A percentile compares a stretch with the other conserved stretches of the same genome.
phyloP scores from a whole-genome alignment of 2,329 filamentous ascomycete species.

The Hypoxylon sp. region DNA sequence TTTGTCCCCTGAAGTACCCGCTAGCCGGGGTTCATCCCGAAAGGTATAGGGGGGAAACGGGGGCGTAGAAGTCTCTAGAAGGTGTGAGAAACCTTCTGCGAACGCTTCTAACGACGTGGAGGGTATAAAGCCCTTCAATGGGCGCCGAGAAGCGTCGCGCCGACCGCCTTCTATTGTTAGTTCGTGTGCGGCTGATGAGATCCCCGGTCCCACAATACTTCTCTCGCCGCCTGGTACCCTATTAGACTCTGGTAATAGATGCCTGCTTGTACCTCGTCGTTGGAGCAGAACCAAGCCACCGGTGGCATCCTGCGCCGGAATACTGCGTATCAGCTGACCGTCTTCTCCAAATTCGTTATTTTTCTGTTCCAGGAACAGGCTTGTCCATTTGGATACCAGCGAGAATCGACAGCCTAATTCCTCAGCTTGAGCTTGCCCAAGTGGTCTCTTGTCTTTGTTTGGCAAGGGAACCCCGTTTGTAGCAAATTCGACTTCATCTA shows the following conservation, averaged over 20 bases:
- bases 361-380: slow-evolving; percentile 26
- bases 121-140: too few species aligned
- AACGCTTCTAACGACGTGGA: too few species aligned
- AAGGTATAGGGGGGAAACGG: too few species aligned
- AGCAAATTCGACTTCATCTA: slow-evolving; percentile 23
- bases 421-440: slow-evolving; percentile 13
- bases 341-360: neutral
- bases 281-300: slow-evolving; percentile 6
- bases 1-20: neutral
- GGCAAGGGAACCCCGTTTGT: neutral
- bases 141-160: too few species aligned
- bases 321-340: neutral
- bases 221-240: too few species aligned
- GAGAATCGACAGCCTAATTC: slow-evolving; percentile 34
- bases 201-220: neutral
- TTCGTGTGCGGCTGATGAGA: too few species aligned
- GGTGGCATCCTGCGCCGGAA: neutral
- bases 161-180: too few species aligned
- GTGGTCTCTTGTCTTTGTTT: neutral
- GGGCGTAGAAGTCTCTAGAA: too few species aligned
- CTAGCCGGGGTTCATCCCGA: neutral
- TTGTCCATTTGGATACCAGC: slow-evolving; percentile 33
- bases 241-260: neutral
- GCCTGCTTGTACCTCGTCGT: neutral
- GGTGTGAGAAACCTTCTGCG: too few species aligned